Base-by-base conservation (phyloP, 108 stramenopile genomes). In the Chaetoceros muelleri region DNA sequence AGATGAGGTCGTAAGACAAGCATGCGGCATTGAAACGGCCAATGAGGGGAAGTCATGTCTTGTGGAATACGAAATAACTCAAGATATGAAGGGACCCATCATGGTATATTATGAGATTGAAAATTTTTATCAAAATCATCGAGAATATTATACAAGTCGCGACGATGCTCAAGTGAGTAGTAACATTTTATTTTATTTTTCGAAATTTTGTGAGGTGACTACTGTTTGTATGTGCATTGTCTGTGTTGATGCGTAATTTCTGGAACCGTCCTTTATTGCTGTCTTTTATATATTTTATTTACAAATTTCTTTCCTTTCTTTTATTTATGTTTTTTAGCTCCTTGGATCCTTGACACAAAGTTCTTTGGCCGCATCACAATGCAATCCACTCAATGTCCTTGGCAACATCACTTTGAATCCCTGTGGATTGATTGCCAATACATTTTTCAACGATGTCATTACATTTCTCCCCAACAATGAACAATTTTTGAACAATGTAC, bases 91-190 rank as follows among this genome's bases (percentile, higher is more conserved):
- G 2, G 87, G 88, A 22, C 96, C 96, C 8, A 72, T 99, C 5
- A 66, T 94, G 64, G 78, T 99, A 17, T 84, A 98, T 69, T 99
- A 99, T 62, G 85, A 98, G 66, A 58, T 99, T 20, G 70, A 77
- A 49, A 98, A 98, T 65, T 99, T 98, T 65, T 95, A 96, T 70
- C 99, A 99, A 76, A 99, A 98, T 65, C 97, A 98, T 70, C 71
- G 97, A 25, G 65, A 69, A 49, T 98, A 95, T 61, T 70, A 72
- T 1, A 80, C 65, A 44, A 64, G 60, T 18, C 46, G 73, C 2
- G 80, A 82, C 47, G 66, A 65, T 28, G 76, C 28, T 62, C 88
- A 88, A 30, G 54, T 82, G 51, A 47, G 48, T 48, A 74, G 75
- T 28, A 17, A 44, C 8, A 7, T 18, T 55, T 18, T 22, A 1